Evolutionary conservation across 495 filamentous ascomycete genomes (phyloP).

Genomic region (Hypoxylon fragiforme): DNA sequence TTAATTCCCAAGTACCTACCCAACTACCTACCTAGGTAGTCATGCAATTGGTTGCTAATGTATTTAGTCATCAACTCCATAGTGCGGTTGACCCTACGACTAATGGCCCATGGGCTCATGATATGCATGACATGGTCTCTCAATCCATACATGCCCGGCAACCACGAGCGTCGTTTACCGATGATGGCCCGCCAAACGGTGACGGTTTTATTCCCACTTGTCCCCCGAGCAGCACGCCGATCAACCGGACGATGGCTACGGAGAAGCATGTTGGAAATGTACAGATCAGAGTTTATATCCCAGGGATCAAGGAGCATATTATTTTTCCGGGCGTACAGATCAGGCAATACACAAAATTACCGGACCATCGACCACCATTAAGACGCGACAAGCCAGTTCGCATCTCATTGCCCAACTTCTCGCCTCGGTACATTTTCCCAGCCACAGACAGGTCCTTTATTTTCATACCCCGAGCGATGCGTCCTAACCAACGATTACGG

Average conservation of each 20-base stretch:
- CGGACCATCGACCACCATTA: constrained; percentile 91
- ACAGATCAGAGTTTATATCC: constrained; percentile 78
- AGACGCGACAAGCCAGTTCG: constrained; percentile 96
- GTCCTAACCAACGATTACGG: constrained; percentile 82
- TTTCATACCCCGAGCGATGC: constrained; percentile 91
- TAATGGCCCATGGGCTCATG: constrained; percentile 84
- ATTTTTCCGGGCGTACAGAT: constrained; percentile 72
- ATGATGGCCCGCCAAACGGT: constrained; percentile 50
- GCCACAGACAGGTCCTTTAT: constrained; percentile 90
- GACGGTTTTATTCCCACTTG: constrained; percentile 51
- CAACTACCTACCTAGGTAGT: too few species aligned
- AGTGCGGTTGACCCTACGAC: constrained; percentile 58
- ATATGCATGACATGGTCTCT: constrained; percentile 86
- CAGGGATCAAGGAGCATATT: constrained; percentile 71
- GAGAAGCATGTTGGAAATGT: constrained; percentile 72
- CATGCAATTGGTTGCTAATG: constrained; percentile 41
- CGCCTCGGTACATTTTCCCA: constrained; percentile 87
- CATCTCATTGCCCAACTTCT: constrained; percentile 79
- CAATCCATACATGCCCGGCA: constrained; percentile 46
- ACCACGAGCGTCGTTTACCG: constrained; percentile 40
- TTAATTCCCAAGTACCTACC: too few species aligned
- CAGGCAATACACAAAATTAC: constrained; percentile 87
- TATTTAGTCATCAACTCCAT: constrained; percentile 47
- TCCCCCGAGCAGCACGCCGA: constrained; percentile 42
- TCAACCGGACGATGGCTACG: constrained; percentile 63